A percentile compares a stretch with the other conserved stretches of the same genome.
Conservation (phyloP, 768 basidiomycete genomes). For the Hydnomerulius pinastri region DNA sequence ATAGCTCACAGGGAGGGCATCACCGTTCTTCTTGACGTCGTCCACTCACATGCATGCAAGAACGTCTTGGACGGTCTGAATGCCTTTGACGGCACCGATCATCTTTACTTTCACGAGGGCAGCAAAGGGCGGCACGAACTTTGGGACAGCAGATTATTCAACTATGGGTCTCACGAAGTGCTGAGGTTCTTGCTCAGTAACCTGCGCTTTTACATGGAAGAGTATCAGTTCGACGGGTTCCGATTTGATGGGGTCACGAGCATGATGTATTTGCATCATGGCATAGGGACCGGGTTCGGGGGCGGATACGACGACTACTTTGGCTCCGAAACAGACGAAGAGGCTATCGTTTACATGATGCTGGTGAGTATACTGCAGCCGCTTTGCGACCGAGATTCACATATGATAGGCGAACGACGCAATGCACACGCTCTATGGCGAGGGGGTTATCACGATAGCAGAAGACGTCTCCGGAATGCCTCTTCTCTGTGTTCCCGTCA, state of each 20-base stretch:
- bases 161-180: constrained; percentile 94
- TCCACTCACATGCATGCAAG: constrained; percentile 98
- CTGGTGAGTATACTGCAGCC: constrained; percentile 56
- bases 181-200: constrained; percentile 94
- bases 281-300: constrained; percentile 96
- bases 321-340: constrained; percentile 78
- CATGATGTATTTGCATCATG: constrained; percentile 99
- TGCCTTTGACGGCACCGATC: constrained; percentile 95
- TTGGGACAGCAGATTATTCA: constrained; percentile 98
- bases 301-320: constrained; percentile 99
- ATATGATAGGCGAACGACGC: constrained; percentile 84
- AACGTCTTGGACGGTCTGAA: constrained; percentile 96
- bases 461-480: constrained; percentile 99
- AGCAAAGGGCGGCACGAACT: constrained; percentile 89
- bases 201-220: constrained; percentile 92
- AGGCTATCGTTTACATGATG: constrained; percentile 96
- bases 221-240: constrained; percentile 96
- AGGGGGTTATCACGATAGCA: constrained; percentile 87
- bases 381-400: constrained; percentile 5
- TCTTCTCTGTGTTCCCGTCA: constrained; percentile 77
- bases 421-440: constrained; percentile 80
- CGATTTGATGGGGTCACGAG: constrained; percentile 98
- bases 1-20: constrained; percentile 93
- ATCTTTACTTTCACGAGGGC: constrained; percentile 96
- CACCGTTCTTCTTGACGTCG: constrained; percentile 92